Percentiles rank a stretch among this genome's conserved stretches.
phyloP scores from a whole-genome alignment of 306 rosid species.

The Lathyrus oleraceus region DNA sequence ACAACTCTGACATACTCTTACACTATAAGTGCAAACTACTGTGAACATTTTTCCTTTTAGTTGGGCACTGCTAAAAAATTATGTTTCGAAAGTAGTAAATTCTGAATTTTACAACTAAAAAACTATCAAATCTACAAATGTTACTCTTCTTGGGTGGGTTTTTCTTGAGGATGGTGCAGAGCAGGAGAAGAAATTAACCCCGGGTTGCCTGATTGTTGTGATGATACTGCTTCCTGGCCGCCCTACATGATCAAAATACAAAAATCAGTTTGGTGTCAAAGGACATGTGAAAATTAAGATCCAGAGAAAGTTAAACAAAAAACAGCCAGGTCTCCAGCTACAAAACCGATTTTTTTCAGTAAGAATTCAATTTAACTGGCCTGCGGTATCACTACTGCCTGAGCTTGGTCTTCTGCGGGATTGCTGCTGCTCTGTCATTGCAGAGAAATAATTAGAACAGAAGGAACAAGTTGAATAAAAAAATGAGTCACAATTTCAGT shows the following conservation, averaged over 20 bases:
- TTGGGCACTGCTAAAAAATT: slow-evolving; percentile 11
- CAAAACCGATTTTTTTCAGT: neutral
- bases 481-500: slow-evolving; percentile 13
- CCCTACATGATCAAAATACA: slow-evolving; percentile 41
- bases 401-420: slow-evolving; percentile 30
- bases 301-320: neutral
- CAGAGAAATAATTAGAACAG: slow-evolving; percentile 8
- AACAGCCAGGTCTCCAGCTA: slow-evolving; percentile 4
- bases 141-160: slow-evolving; percentile 41
- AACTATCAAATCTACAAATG: neutral
- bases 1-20: slow-evolving; percentile 9
- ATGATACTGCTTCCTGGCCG: slow-evolving; percentile 34
- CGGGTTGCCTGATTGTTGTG: slow-evolving; percentile 31
- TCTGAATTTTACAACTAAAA: slow-evolving; percentile 25
- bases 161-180: slow-evolving; percentile 29
- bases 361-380: slow-evolving; percentile 30
- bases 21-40: slow-evolving; percentile 5
- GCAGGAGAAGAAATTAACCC: slow-evolving; percentile 39
- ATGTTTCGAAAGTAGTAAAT: neutral
- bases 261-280: slow-evolving; percentile 5
- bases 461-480: slow-evolving; percentile 12
- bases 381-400: slow-evolving; percentile 27
- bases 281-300: slow-evolving; percentile 8
- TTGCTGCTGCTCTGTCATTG: slow-evolving; percentile 38
- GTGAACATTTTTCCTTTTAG: neutral